Conservation (phyloP, 148 eudicot genomes). For the Fagopyrum esculentum region DNA sequence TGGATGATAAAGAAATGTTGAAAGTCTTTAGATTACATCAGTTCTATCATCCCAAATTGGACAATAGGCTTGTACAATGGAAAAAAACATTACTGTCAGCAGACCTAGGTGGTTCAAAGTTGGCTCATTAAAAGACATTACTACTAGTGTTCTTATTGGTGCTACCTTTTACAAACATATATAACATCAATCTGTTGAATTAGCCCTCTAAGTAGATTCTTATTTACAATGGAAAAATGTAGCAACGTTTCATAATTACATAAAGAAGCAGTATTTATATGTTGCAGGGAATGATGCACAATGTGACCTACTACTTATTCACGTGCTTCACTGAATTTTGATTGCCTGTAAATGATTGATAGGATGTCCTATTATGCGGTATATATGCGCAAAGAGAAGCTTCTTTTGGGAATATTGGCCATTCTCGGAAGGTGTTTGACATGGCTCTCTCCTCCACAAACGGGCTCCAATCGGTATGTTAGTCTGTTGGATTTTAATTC, state of each 20-base stretch:
- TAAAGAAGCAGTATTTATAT: neutral
- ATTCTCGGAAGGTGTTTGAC: conserved; percentile 87
- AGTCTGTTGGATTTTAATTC: neutral
- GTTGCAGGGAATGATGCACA: neutral
- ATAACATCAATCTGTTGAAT: neutral
- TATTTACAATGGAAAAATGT: neutral
- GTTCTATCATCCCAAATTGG: too few relatives aligned
- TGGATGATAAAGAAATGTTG: neutral
- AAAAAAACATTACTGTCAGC: neutral
- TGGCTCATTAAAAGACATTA: neutral
- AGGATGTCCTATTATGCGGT: conserved; percentile 89
- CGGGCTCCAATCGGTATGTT: conserved; percentile 50
- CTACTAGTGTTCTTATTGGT: neutral
- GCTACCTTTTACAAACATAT: neutral
- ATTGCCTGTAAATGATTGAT: conserved; percentile 11
- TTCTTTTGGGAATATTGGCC: conserved; percentile 68
- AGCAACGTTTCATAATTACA: neutral
- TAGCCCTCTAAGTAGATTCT: neutral
- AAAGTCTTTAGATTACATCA: neutral
- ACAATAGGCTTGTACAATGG: neutral
- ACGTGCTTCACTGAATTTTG: neutral
- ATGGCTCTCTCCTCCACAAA: conserved; percentile 79
- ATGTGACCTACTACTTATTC: neutral
- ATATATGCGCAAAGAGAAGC: conserved; percentile 95
- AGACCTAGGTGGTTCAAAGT: neutral